Conservation (phyloP, 257 asterid genomes). For the Plantago elongata region DNA sequence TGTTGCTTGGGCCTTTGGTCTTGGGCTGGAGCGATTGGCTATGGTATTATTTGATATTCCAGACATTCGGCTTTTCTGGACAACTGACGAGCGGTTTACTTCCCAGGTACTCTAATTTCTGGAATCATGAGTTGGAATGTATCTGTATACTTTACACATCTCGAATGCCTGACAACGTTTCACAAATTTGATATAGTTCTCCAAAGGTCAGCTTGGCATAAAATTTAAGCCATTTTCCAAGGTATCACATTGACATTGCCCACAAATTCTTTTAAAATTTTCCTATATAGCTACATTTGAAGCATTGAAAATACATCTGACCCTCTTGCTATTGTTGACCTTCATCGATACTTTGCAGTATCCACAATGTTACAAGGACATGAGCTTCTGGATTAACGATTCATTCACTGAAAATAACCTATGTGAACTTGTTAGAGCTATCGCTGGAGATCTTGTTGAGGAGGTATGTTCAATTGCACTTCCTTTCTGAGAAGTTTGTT, state of each 20-base stretch:
- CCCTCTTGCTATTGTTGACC: conserved; percentile 9
- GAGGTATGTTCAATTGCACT: conserved; percentile 47
- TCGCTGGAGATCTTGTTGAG: conserved; percentile 88
- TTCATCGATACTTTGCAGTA: conserved; percentile 45
- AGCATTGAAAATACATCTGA: neutral
- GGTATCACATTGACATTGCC: conserved; percentile 39
- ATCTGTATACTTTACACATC: conserved; percentile 4
- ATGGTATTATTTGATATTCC: conserved; percentile 96
- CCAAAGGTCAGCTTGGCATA: conserved; percentile 73
- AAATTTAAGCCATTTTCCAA: conserved; percentile 89
- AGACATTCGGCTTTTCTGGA: conserved; percentile 96
- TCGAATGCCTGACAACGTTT: conserved; percentile 7
- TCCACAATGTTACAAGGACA: conserved; percentile 91
- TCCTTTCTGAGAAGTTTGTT: conserved; percentile 2
- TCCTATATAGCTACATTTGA: neutral
- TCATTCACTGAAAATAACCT: conserved; percentile 82
- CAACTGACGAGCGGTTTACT: conserved; percentile 82
- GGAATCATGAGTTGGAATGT: neutral
- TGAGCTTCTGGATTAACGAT: conserved; percentile 91
- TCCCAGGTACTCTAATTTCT: conserved; percentile 60
- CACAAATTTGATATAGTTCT: conserved; percentile 44
- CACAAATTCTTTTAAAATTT: neutral
- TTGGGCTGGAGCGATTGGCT: conserved; percentile 91
- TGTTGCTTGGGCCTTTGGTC: conserved; percentile 99
- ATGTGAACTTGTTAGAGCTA: conserved; percentile 82